Conservation (phyloP, 495 filamentous ascomycete species). For the Xylaria flabelliformis region DNA sequence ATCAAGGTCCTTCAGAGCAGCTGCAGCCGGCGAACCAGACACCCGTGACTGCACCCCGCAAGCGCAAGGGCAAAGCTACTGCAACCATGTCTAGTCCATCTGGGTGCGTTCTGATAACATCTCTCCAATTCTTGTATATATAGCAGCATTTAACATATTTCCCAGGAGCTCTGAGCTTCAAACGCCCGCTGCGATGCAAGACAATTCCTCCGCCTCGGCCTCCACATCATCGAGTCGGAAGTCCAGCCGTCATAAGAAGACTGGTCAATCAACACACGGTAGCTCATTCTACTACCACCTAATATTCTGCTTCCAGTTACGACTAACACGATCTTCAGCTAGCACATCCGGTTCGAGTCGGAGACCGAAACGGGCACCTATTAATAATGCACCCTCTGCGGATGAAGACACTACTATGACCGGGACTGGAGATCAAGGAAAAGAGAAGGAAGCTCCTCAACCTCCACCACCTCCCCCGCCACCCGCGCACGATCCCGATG, state of each 20-base stretch:
- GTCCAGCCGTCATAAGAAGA: slow-evolving; percentile 69
- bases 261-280: slow-evolving; percentile 45
- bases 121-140: not conserved
- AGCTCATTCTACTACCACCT: slow-evolving; percentile 32
- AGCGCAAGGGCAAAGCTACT: slow-evolving; percentile 66
- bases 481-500: slow-evolving; percentile 55
- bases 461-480: slow-evolving; percentile 50
- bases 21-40: slow-evolving; percentile 36
- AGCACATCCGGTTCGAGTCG: slow-evolving; percentile 50
- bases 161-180: slow-evolving; percentile 37
- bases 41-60: slow-evolving; percentile 56
- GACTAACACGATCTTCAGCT: slow-evolving; percentile 21
- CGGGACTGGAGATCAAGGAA: slow-evolving; percentile 68
- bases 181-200: slow-evolving; percentile 39
- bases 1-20: slow-evolving; percentile 34
- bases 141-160: slow-evolving; percentile 18
- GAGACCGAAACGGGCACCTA: slow-evolving; percentile 58
- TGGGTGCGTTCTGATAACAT: slow-evolving; percentile 31
- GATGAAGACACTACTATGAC: slow-evolving; percentile 60
- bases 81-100: slow-evolving; percentile 79
- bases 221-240: slow-evolving; percentile 68
- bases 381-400: slow-evolving; percentile 55
- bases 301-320: slow-evolving; percentile 8
- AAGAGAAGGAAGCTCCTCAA: slow-evolving; percentile 52
- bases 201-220: slow-evolving; percentile 50